Conservation (phyloP, 306 rosid genomes). For the Glycine tomentella region DNA sequence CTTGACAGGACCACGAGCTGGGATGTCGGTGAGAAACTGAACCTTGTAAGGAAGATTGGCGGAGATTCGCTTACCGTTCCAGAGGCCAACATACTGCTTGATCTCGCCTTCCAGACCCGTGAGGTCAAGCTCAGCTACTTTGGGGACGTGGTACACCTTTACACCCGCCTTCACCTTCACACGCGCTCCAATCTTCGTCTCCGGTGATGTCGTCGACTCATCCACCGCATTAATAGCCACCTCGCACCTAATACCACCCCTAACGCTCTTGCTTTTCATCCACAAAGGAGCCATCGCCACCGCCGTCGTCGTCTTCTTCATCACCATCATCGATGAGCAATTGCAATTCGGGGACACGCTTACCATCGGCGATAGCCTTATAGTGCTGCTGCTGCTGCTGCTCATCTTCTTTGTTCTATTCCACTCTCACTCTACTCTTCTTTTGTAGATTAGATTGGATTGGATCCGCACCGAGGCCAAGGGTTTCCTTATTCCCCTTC, state of each 20-base stretch:
- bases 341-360: slow-evolving; percentile 38
- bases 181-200: slow-evolving; percentile 67
- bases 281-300: neutral
- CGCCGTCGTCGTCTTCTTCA: slow-evolving; percentile 19
- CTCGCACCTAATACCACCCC: slow-evolving; percentile 51
- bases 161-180: slow-evolving; percentile 82
- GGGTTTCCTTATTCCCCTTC: too few relatives aligned
- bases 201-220: slow-evolving; percentile 47
- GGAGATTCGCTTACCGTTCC: slow-evolving; percentile 91
- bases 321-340: slow-evolving; percentile 26
- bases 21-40: slow-evolving; percentile 66
- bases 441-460: neutral
- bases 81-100: slow-evolving; percentile 80
- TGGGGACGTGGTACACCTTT: slow-evolving; percentile 89
- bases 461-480: too few relatives aligned
- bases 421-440: neutral
- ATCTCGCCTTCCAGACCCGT: slow-evolving; percentile 78
- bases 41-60: slow-evolving; percentile 90
- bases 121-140: slow-evolving; percentile 72
- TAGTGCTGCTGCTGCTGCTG: neutral
- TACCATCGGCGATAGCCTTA: slow-evolving; percentile 7
- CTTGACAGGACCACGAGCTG: slow-evolving; percentile 82
- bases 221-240: slow-evolving; percentile 48
- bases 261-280: neutral
- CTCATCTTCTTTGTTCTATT: slow-evolving; percentile 1